Percentiles rank a stretch among this genome's conserved stretches.
phyloP scores from a whole-genome alignment of 768 basidiomycete genomes.

The Amanita thiersii region DNA sequence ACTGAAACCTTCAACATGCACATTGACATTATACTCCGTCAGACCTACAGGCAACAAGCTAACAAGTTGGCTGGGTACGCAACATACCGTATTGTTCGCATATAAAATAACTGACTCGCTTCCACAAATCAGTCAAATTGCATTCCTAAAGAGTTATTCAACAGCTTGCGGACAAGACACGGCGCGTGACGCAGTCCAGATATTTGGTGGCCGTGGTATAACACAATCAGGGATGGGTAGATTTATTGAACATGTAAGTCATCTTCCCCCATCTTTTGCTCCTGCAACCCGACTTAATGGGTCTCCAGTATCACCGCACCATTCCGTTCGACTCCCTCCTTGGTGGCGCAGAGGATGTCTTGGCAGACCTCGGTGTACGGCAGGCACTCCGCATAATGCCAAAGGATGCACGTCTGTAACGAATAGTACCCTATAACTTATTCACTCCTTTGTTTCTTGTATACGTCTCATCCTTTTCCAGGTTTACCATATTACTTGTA shows the following conservation, averaged over 20 bases:
- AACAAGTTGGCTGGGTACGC: slow-evolving; percentile 62
- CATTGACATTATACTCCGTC: slow-evolving; percentile 4
- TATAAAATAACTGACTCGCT: not conserved
- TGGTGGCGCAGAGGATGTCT: slow-evolving; percentile 67
- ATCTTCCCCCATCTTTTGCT: slow-evolving; percentile 2
- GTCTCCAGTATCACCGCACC: slow-evolving; percentile 50
- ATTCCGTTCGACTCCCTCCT: slow-evolving; percentile 64
- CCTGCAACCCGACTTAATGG: slow-evolving; percentile 9
- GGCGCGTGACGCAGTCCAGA: slow-evolving; percentile 46
- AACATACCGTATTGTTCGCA: slow-evolving; percentile 6
- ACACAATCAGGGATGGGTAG: slow-evolving; percentile 79
- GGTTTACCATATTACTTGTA: not conserved
- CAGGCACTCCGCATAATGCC: slow-evolving; percentile 71
- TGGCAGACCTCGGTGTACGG: slow-evolving; percentile 68
- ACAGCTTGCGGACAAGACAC: slow-evolving; percentile 60
- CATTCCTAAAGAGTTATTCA: slow-evolving; percentile 62
- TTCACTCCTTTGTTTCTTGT: not conserved
- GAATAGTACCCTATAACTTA: not conserved
- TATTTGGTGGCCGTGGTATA: slow-evolving; percentile 84
- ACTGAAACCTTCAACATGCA: not conserved
- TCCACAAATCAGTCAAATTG: slow-evolving; percentile 43
- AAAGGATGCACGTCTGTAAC: slow-evolving; percentile 48
- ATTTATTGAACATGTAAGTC: slow-evolving; percentile 61
- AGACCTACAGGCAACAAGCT: slow-evolving; percentile 70
- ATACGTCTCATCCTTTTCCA: slow-evolving; percentile 3